phyloP scores from a whole-genome alignment of 1,139 yeast species.

The Geotrichum fermentans region DNA sequence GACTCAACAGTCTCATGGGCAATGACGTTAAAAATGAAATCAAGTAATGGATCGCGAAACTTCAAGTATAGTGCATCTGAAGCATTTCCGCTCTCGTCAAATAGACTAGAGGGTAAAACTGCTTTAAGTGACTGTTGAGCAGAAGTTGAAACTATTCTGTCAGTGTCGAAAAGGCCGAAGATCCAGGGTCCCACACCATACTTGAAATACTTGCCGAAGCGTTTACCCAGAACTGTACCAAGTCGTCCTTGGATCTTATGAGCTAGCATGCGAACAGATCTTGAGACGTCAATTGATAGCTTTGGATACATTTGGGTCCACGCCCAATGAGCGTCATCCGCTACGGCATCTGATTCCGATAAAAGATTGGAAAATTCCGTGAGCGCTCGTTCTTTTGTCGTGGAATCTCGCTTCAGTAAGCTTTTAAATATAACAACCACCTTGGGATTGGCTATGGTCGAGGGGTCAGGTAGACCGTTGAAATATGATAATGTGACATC shows the following conservation, averaged over 20 bases:
- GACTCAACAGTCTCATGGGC: slow-evolving; percentile 56
- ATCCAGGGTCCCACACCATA: slow-evolving; percentile 71
- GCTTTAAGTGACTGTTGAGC: slow-evolving; percentile 47
- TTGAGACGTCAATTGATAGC: slow-evolving; percentile 64
- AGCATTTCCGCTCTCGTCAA: slow-evolving; percentile 44
- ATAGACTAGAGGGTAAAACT: slow-evolving; percentile 45
- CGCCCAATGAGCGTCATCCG: slow-evolving; percentile 50
- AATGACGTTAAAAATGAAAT: slow-evolving; percentile 50
- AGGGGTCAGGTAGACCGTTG: slow-evolving; percentile 71
- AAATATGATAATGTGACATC: slow-evolving; percentile 70
- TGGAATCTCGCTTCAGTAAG: slow-evolving; percentile 69
- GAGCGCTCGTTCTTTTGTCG: slow-evolving; percentile 78
- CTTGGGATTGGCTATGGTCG: slow-evolving; percentile 52
- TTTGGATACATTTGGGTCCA: slow-evolving; percentile 86
- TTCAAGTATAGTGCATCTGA: slow-evolving; percentile 57
- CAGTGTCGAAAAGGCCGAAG: slow-evolving; percentile 65
- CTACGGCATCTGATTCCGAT: slow-evolving; percentile 30
- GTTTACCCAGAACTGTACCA: slow-evolving; percentile 52
- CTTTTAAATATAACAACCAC: slow-evolving; percentile 66
- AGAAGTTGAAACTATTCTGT: slow-evolving; percentile 51
- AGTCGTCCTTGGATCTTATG: slow-evolving; percentile 61
- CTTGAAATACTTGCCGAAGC: slow-evolving; percentile 57
- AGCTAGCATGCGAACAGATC: slow-evolving; percentile 54
- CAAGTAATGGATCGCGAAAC: slow-evolving; percentile 53
- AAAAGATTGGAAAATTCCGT: slow-evolving; percentile 43